Evolutionary conservation across 2,329 filamentous ascomycete species (phyloP), one percentile per base, ranked within the genome.

Genomic region (Ophiostoma angusticollis): DNA sequence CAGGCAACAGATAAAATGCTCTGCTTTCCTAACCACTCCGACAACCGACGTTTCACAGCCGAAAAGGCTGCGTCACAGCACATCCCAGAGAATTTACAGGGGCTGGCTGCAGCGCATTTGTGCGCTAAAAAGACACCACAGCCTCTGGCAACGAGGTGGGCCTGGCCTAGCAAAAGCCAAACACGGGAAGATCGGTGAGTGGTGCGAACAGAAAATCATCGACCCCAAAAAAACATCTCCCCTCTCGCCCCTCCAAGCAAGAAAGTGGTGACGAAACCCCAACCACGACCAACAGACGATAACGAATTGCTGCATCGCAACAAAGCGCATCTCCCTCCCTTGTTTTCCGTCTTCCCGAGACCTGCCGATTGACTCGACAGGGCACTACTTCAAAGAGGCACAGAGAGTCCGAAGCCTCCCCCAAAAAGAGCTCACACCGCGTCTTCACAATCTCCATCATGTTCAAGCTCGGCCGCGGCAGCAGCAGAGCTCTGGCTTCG

Each of bases 401-500:
- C 23, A 14, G 21, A 18, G 13, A 22, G 12, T 33, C 27, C 27
- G 31, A 39, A 42, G 36, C 31, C 24, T 18, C 28, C 8, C 16
- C 9, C 17, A 12, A 14, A 22, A n/a, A n/a, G n/a, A n/a, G n/a
- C n/a, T 35, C 13, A 11, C 17, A 9, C 17, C 19, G 11, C 23
- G 23, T 13, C 5, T 29, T 35, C 28, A 21, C 29, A 25, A 30
- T 17, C 17, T 29, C 23, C 60, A 73, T 54, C 55, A 95, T 94
- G 86, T 93, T 86, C 71, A 91, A 80, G 65, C 67, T 93, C 61
- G 80, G 80, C 60, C 80, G 85, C n/a, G n/a, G n/a, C 67, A 81
- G 75, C 67, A 76, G 82, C 67, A 75, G 81, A 64, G 80, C 81
- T 61, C 68, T 89, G 67, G 77, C 81, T 61, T 78, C 82, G 65